These are phyloP conservation scores for Trametes sp. DNA, from an alignment of 1,284 basidiomycete species.

Conservation along the genomic window DNA sequence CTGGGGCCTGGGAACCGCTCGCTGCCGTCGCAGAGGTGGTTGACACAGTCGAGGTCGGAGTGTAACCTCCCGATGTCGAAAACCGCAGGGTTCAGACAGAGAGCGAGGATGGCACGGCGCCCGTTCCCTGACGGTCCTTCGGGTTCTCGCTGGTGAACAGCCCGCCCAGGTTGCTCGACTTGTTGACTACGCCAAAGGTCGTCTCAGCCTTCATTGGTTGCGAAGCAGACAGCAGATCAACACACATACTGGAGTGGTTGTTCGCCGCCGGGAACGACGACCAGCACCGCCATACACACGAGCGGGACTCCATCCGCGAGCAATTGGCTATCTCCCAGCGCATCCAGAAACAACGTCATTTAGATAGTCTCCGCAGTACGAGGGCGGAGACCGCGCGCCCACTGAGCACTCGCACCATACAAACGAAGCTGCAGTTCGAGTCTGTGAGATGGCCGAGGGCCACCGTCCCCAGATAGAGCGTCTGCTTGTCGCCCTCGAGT, in stretches of 20 bases:
- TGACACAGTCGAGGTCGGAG: not conserved
- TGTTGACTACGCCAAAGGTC: not conserved
- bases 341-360: too few species aligned
- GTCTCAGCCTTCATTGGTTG: not conserved
- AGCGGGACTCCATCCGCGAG: constrained; percentile 1
- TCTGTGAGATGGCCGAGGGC: not conserved
- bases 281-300: not conserved
- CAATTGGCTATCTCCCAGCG: not conserved
- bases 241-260: constrained; percentile 10
- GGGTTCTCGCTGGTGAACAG: constrained; percentile 14
- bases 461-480: not conserved
- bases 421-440: not conserved
- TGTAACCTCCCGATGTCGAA: not conserved
- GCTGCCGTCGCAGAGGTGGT: not conserved
- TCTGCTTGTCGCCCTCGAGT: not conserved
- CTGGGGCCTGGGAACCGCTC: not conserved
- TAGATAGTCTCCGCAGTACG: too few species aligned
- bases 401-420: not conserved
- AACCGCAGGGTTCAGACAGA: not conserved
- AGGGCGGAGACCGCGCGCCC: not conserved
- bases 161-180: constrained; percentile 1
- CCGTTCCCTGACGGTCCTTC: not conserved
- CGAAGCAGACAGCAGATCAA: not conserved
- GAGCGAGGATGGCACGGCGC: not conserved
- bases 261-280: constrained; percentile 9